These are phyloP conservation scores for Phytophthora melonis DNA, from an alignment of 352 stramenopile genomes.

Conservation along the genomic window DNA sequence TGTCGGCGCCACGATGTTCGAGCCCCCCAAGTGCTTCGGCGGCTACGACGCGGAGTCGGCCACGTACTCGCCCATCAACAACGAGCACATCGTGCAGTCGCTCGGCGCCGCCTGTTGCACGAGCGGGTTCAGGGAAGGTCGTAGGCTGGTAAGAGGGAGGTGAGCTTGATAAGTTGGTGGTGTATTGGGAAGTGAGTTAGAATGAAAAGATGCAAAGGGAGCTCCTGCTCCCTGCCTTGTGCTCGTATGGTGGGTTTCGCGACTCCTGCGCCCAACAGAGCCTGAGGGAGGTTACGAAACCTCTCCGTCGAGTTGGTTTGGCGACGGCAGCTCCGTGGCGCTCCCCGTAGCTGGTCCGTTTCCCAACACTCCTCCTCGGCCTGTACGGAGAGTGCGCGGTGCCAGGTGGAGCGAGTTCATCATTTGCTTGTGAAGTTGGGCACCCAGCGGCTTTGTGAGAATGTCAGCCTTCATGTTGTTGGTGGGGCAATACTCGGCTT, in stretches of 20 bases:
- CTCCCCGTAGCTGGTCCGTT: no score
- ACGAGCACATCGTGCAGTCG: constrained; percentile 90
- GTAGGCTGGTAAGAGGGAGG: no score
- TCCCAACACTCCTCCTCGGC: neutral
- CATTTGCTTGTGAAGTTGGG: neutral
- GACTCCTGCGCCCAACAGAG: no score
- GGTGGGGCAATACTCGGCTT: neutral
- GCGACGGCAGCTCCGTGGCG: no score
- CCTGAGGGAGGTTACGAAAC: no score
- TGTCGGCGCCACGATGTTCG: constrained; percentile 20
- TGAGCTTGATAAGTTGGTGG: constrained; percentile 1
- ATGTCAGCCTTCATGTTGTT: neutral
- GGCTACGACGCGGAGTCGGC: constrained; percentile 81
- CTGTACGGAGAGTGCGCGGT: neutral
- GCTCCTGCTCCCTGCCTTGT: no score
- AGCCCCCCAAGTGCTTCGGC: constrained; percentile 89
- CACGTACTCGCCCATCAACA: constrained; percentile 92
- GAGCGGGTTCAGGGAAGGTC: no score
- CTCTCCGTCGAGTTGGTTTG: no score
- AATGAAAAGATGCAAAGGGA: no score
- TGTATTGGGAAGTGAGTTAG: no score
- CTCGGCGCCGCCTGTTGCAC: constrained; percentile 85
- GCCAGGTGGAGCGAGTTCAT: neutral
- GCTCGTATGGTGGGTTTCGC: no score
- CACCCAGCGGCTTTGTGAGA: neutral